Percentiles rank a stretch among this genome's conserved stretches.
These are phyloP conservation scores for Thielaviopsis populi DNA, from an alignment of 2,329 filamentous ascomycete species.

Conservation along the genomic window DNA sequence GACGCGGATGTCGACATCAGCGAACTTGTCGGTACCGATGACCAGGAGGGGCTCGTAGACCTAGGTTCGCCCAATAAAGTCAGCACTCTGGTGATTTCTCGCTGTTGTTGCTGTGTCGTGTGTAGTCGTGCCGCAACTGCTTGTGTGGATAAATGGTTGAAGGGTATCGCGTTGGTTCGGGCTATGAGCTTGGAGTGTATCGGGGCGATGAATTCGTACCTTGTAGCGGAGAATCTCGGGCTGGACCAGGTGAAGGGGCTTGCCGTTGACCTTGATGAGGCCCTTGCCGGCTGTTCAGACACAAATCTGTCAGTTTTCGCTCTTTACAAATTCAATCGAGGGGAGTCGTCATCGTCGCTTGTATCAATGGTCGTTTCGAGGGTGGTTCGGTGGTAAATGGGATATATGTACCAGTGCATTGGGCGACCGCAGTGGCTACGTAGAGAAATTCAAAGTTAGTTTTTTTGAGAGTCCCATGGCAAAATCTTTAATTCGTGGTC, in stretches of 20 bases:
- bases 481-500: neutral
- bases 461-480: neutral
- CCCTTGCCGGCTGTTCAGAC: slow-evolving; percentile 36
- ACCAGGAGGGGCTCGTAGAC: slow-evolving; percentile 99
- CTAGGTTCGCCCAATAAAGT: slow-evolving; percentile 26
- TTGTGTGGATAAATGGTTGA: neutral
- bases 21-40: slow-evolving; percentile 94
- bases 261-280: slow-evolving; percentile 97
- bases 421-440: slow-evolving; percentile 60
- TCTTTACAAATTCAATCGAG: neutral
- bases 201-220: slow-evolving; percentile 34
- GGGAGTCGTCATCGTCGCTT: slow-evolving; percentile 2
- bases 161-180: neutral
- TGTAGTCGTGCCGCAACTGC: neutral
- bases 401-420: slow-evolving; percentile 52
- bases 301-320: slow-evolving; percentile 14
- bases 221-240: slow-evolving; percentile 97
- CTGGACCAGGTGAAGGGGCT: slow-evolving; percentile 84
- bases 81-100: neutral
- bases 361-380: slow-evolving; percentile 4
- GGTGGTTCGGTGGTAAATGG: slow-evolving; percentile 7
- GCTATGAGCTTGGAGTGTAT: neutral
- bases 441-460: slow-evolving; percentile 2
- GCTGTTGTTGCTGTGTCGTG: neutral
- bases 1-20: slow-evolving; percentile 92